A percentile compares a stretch with the other conserved stretches of the same genome.
Evolutionary conservation across 345 rosid species (phyloP).

Genomic region (Noccaea caerulescens): DNA sequence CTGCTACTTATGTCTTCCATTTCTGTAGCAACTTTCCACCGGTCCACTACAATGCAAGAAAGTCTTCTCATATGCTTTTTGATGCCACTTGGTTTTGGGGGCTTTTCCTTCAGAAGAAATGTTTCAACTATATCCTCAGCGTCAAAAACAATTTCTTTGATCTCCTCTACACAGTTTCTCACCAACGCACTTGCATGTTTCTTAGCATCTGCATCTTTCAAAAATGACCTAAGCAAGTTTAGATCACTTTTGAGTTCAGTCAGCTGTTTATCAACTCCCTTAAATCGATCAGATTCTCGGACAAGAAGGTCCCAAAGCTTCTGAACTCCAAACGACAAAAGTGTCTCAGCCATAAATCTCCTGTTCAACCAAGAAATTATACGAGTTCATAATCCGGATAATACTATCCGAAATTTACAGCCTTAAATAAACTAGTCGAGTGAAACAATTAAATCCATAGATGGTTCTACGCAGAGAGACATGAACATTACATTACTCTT

Average conservation of each 20-base stretch:
- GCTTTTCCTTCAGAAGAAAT: conserved; percentile 12
- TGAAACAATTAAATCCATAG: too few species aligned
- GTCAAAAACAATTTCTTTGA: conserved; percentile 34
- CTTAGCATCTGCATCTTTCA: conserved; percentile 11
- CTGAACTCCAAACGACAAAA: conserved; percentile 29
- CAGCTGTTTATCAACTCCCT: background rate
- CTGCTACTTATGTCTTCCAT: conserved; percentile 24
- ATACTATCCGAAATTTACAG: background rate
- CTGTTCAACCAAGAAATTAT: background rate
- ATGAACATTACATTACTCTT: too few species aligned
- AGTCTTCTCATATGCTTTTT: background rate
- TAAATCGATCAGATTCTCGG: background rate
- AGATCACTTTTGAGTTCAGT: background rate
- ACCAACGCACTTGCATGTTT: background rate
- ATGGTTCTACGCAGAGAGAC: too few species aligned
- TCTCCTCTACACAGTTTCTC: background rate
- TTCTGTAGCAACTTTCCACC: background rate
- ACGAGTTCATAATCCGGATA: background rate
- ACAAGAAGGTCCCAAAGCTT: conserved; percentile 30
- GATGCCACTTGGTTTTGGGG: background rate
- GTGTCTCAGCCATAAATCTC: conserved; percentile 24
- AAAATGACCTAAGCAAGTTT: background rate
- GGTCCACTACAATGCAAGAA: background rate
- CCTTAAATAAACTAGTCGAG: too few species aligned
- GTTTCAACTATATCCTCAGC: conserved; percentile 38